Base-by-base conservation (phyloP, 169 alveolate genomes). In the Eimeria necatrix region DNA sequence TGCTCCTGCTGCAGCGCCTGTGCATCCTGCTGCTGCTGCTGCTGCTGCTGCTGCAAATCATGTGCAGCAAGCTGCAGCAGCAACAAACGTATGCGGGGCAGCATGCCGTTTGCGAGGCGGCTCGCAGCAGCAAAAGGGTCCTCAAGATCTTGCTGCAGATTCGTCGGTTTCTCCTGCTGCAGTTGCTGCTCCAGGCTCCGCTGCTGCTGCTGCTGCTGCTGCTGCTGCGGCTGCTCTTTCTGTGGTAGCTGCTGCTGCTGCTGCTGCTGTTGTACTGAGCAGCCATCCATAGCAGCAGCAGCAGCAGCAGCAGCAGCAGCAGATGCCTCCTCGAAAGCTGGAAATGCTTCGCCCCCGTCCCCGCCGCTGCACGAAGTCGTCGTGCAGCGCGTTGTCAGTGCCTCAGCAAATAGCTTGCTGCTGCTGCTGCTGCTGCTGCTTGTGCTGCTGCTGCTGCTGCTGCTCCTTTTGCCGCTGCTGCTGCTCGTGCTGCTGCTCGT, bases 331-430 rank as follows among this genome's bases (percentile, higher is more conserved):
- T 26, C 26, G 24, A 56, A 22, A 14, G 74, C 24, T 0, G 91
- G 91, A 83, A 56, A 83, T 1, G 60, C 78, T 0, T 83, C 91
- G 20, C 76, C 91, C 8, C 74, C 76, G 4, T 83, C 91, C 9
- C 48, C 51, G 91, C 91, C 61, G 78, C 91, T 83, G 91, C 91
- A 53, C 60, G 76, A 24, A 32, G 91, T 83, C 3, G 91, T 83
- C 9, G 91, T 83, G 70, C 91, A 83, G 74, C 91, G 91, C 3
- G 91, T 83, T 4, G 76, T 24, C 32, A 56, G 10, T n/a, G 22
- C 20, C n/a, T 60, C 60, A 22, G 20, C 91, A 24, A 5, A 20
- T 24, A 9, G 10, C 53, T 51, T 78, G 84, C 84, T 73, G 84
- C 84, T 73, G 84, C 84, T 68, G 84, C 84, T 73, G 83, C 53